Evolutionary conservation across 2,329 filamentous ascomycete genomes (phyloP).

Genomic region (Aspergillus niger): DNA sequence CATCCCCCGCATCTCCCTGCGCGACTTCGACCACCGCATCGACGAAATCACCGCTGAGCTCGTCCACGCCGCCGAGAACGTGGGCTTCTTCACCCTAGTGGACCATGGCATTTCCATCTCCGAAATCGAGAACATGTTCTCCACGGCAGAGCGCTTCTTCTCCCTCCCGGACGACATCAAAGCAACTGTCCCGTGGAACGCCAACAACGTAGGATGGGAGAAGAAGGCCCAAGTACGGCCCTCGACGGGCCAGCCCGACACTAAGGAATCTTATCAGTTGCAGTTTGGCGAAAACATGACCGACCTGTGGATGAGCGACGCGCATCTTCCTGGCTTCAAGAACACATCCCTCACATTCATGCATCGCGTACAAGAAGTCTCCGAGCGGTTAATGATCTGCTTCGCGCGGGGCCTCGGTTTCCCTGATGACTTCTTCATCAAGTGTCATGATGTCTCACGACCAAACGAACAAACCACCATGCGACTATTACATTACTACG

Average conservation of each 20-base stretch:
- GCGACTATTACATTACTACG: conserved; percentile 61
- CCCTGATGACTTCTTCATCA: conserved; percentile 58
- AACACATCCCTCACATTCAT: conserved; percentile 54
- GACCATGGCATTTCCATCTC: conserved; percentile 56
- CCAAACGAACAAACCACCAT: conserved; percentile 59
- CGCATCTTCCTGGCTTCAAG: conserved; percentile 53
- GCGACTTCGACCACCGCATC: conserved; percentile 55
- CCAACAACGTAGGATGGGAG: conserved; percentile 63
- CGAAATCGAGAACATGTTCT: conserved; percentile 57
- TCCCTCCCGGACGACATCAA: conserved; percentile 55
- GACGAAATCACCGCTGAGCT: conserved; percentile 57
- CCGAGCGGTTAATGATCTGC: conserved; percentile 44
- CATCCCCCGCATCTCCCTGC: conserved; percentile 58
- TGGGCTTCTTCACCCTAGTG: conserved; percentile 62
- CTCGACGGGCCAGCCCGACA: conserved; percentile 60
- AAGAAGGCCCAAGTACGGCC: conserved; percentile 60
- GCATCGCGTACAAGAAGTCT: conserved; percentile 55
- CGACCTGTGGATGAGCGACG: conserved; percentile 55
- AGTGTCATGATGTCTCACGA: conserved; percentile 54
- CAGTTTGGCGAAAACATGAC: conserved; percentile 61
- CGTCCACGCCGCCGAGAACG: conserved; percentile 57
- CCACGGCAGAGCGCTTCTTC: conserved; percentile 57
- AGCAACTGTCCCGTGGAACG: conserved; percentile 56
- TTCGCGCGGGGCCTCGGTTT: conserved; percentile 62
- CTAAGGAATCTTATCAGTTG: conserved; percentile 65